Evolutionary conservation across 2,329 filamentous ascomycete genomes (phyloP), one percentile per base, ranked within the genome.

Genomic region (Aspergillus ochraceoroseus): DNA sequence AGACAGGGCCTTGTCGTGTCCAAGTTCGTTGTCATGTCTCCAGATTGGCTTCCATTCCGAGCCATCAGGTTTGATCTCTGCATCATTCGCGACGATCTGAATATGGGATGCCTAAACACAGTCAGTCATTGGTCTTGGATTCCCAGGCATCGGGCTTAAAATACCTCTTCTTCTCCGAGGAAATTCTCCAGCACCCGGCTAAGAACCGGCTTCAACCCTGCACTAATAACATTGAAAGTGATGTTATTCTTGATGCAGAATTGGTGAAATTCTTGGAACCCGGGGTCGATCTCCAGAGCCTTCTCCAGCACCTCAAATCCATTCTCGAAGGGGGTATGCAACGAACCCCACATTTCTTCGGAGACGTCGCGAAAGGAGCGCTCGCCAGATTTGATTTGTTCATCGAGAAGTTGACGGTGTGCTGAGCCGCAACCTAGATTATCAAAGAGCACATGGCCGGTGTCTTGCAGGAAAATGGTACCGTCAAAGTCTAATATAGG

Each of bases 401-500:
- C 66, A 44, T 83, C 80, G 35, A 83, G 73, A 27, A 72, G 53
- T 41, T 74, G 63, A 34, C 79, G 74, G 42, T 70, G 68, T 46
- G 73, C 68, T 14, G 69, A 64, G 18, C 80, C 80, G 61, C 79
- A 83, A 36, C 81, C 80, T 49, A 80, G 73, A 52, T 70, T 70
- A 57, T 83, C 79, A 62, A 83, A 82, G 34, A 85, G 75, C 49
- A 83, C 74, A 57, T 84, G 80, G 30, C 82, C 82, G 1, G 77
- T 83, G 52, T 82, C 78, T 70, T 83, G 78, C 72, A 81, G 80
- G 68, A 82, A 83, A 48, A 85, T 85, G 3, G 80, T 84, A 47
- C 80, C 80, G 59, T 84, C 80, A 52, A 85, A 84, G 61, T 84
- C 79, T 82, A 4, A 15, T n/a, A 43, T 41, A 28, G 31, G 37